Percentiles rank a stretch among this genome's conserved stretches.
Conservation (phyloP, 2,329 filamentous ascomycete genomes). For the Blastomyces silverae region DNA sequence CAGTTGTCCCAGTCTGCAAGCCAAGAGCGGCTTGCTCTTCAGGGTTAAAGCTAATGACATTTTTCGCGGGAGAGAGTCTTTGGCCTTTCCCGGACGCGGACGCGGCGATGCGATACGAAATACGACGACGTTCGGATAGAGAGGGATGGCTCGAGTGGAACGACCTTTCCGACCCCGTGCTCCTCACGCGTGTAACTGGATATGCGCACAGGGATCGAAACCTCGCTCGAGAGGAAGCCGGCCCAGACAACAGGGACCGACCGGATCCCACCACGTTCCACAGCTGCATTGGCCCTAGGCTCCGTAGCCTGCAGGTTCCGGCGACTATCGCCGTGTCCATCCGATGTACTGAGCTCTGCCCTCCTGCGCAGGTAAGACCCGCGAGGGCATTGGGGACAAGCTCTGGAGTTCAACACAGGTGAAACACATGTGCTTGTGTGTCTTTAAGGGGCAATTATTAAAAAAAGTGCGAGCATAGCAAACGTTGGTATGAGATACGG, state of each 20-base stretch:
- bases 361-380: slow-evolving; percentile 18
- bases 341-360: slow-evolving; percentile 19
- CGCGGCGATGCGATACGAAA: slow-evolving; percentile 65
- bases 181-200: not conserved
- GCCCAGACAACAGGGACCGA: not conserved
- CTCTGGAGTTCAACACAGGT: slow-evolving; percentile 9
- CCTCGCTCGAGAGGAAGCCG: not conserved
- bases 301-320: slow-evolving; percentile 29
- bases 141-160: slow-evolving; percentile 29
- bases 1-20: slow-evolving; percentile 30
- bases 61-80: slow-evolving; percentile 59
- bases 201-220: slow-evolving; percentile 4
- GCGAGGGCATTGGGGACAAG: slow-evolving; percentile 21
- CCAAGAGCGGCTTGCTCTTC: slow-evolving; percentile 33
- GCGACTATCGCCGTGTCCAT: slow-evolving; percentile 29
- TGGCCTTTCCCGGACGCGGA: slow-evolving; percentile 69
- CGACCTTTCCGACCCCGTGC: slow-evolving; percentile 16
- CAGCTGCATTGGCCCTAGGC: slow-evolving; percentile 11
- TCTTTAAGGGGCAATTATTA: slow-evolving; percentile 1
- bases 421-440: slow-evolving; percentile 17
- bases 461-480: not conserved
- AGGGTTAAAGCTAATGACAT: slow-evolving; percentile 67
- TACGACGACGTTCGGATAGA: slow-evolving; percentile 32
- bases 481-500: not conserved
- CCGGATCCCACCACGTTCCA: slow-evolving; percentile 14